These are phyloP conservation scores for Striga asiatica DNA, from an alignment of 257 asterid species.

Conservation along the genomic window DNA sequence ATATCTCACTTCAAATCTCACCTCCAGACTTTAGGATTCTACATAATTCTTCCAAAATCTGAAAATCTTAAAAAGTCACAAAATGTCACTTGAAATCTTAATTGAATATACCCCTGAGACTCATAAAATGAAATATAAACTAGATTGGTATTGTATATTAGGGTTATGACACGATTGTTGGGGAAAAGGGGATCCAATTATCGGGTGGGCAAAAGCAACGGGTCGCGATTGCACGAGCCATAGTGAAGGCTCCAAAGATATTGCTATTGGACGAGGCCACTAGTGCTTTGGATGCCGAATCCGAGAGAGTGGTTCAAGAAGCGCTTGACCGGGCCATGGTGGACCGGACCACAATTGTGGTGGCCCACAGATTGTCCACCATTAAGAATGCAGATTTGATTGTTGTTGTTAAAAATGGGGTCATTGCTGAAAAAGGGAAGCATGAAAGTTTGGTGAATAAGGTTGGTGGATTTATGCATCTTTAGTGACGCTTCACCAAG, in stretches of 20 bases:
- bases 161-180: slow-evolving; percentile 47
- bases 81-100: too few relatives aligned
- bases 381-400: slow-evolving; percentile 41
- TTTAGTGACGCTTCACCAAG: slow-evolving; percentile 23
- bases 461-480: slow-evolving; percentile 36
- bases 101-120: too few relatives aligned
- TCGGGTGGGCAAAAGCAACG: slow-evolving; percentile 58
- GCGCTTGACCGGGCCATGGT: slow-evolving; percentile 34
- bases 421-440: slow-evolving; percentile 34
- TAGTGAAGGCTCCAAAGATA: slow-evolving; percentile 37
- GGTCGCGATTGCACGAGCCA: slow-evolving; percentile 50
- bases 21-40: too few relatives aligned
- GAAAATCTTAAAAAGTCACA: too few relatives aligned
- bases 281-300: slow-evolving; percentile 45
- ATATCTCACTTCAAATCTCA: too few relatives aligned
- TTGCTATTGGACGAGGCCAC: slow-evolving; percentile 53
- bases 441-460: slow-evolving; percentile 26
- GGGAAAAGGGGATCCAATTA: slow-evolving; percentile 43
- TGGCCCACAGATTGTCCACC: slow-evolving; percentile 54
- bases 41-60: too few relatives aligned
- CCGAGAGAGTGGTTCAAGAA: slow-evolving; percentile 39
- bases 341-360: slow-evolving; percentile 41
- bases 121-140: neutral
- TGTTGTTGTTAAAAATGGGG: slow-evolving; percentile 36
- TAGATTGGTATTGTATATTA: neutral